Evolutionary conservation across 148 eudicot genomes (phyloP).

Genomic region (Limonium bicolor): DNA sequence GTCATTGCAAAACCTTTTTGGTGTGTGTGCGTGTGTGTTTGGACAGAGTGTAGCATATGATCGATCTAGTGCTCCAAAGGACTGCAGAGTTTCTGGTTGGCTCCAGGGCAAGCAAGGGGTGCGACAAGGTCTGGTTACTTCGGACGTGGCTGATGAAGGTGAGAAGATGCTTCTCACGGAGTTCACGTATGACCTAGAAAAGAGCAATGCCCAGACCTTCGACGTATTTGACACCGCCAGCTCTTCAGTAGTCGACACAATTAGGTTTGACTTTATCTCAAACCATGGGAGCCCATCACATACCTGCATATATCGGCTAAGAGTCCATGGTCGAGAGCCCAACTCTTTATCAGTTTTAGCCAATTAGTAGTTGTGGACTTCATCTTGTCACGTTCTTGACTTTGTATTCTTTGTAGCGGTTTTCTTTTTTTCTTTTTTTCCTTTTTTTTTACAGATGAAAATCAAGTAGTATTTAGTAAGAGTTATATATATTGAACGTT

Average conservation of each 20-base stretch:
- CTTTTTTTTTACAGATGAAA: no score
- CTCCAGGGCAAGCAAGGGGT: constrained; percentile 18
- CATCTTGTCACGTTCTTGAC: no score
- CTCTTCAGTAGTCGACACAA: constrained; percentile 32
- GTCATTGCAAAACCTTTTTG: neutral
- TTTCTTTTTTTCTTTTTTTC: no score
- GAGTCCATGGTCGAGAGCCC: constrained; percentile 80
- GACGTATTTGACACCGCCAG: constrained; percentile 32
- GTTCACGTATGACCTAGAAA: constrained; percentile 71
- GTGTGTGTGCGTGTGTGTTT: neutral
- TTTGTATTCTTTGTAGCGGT: no score
- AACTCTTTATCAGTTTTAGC: constrained; percentile 26
- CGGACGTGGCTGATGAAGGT: constrained; percentile 11
- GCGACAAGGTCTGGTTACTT: constrained; percentile 11
- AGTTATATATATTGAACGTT: no score
- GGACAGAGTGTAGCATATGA: constrained; percentile 80
- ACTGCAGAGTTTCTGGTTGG: constrained; percentile 72
- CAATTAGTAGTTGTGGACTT: no score
- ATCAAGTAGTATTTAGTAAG: no score
- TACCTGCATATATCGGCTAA: constrained; percentile 83
- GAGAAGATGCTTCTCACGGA: constrained; percentile 51
- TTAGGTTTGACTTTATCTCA: constrained; percentile 60
- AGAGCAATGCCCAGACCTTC: constrained; percentile 79
- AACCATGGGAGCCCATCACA: constrained; percentile 59
- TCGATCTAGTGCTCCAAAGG: constrained; percentile 78